These are phyloP conservation scores for Nannochloropsis oceanica DNA, from an alignment of 108 stramenopile genomes.

Conservation along the genomic window DNA sequence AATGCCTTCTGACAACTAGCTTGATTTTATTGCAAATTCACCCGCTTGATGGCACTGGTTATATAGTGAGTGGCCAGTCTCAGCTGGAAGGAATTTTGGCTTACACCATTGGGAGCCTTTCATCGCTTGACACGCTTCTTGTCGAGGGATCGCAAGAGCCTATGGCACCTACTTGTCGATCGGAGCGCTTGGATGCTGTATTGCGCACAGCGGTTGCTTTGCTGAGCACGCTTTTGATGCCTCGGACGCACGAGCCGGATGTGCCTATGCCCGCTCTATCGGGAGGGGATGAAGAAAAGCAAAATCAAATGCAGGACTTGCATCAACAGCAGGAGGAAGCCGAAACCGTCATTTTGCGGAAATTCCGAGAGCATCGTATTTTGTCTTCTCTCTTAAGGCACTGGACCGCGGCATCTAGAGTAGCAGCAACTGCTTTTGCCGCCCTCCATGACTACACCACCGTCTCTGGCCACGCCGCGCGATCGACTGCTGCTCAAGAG, in stretches of 20 bases:
- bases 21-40: not conserved
- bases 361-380: not conserved
- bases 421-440: not conserved
- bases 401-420: not conserved
- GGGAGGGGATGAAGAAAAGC: too few species aligned
- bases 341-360: not conserved
- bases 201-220: not conserved
- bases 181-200: not conserved
- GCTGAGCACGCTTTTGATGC: not conserved
- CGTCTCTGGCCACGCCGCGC: not conserved
- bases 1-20: not conserved
- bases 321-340: not conserved
- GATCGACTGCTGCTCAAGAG: not conserved
- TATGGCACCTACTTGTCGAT: not conserved
- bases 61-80: not conserved
- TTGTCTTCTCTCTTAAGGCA: not conserved
- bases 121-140: not conserved
- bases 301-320: too few species aligned
- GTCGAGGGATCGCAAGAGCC: not conserved
- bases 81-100: not conserved
- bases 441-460: not conserved
- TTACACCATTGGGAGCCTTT: not conserved
- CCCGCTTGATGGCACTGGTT: not conserved
- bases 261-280: not conserved
- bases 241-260: not conserved